Conservation (phyloP, 2,329 filamentous ascomycete genomes). For the Arachnopeziza araneosa region DNA sequence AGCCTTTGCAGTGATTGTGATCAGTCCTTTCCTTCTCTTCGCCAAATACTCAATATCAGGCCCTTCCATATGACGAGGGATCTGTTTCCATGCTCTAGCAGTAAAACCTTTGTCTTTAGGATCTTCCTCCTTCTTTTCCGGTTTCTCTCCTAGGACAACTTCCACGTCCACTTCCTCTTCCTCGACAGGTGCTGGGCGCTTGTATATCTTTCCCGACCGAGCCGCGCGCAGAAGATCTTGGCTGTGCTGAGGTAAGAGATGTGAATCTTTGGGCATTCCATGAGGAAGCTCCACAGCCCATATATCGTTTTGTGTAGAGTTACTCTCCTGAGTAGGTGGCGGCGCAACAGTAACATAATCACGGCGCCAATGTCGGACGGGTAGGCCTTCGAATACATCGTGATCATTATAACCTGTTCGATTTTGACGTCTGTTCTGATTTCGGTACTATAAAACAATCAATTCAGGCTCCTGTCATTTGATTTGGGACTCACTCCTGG, state of each 20-base stretch:
- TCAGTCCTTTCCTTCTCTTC: constrained; percentile 54
- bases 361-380: constrained; percentile 85
- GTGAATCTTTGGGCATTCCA: constrained; percentile 80
- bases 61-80: constrained; percentile 52
- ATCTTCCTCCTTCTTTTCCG: constrained; percentile 55
- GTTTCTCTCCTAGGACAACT: constrained; percentile 41
- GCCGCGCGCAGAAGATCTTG: constrained; percentile 79
- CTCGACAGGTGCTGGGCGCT: constrained; percentile 58
- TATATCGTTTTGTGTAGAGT: constrained; percentile 53
- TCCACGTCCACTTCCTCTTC: constrained; percentile 54
- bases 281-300: constrained; percentile 72
- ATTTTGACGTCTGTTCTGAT: constrained; percentile 27
- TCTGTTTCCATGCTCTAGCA: constrained; percentile 56
- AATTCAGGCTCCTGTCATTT: neutral
- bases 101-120: constrained; percentile 44
- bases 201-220: constrained; percentile 70
- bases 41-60: constrained; percentile 50
- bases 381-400: constrained; percentile 52
- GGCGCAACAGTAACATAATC: constrained; percentile 64
- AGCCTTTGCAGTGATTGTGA: constrained; percentile 50
- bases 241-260: constrained; percentile 70
- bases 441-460: constrained; percentile 21
- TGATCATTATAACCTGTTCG: constrained; percentile 43
- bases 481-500: neutral
- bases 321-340: constrained; percentile 56